A percentile compares a stretch with the other conserved stretches of the same genome.
phyloP scores from a whole-genome alignment of 75 land plant genomes.

The Cunninghamia lanceolata region DNA sequence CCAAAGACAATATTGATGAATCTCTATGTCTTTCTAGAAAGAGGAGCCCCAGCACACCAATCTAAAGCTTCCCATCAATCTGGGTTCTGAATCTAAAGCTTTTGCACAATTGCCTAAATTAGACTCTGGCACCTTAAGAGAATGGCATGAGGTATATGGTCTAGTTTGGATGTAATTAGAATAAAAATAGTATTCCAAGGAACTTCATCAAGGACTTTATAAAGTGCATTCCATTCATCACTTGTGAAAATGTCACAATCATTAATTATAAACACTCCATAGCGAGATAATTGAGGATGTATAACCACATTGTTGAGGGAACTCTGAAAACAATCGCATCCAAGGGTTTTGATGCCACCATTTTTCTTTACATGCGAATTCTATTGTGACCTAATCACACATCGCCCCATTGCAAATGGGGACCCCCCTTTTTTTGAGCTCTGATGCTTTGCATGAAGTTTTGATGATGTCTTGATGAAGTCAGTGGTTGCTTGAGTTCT shows the following conservation, averaged over 20 bases:
- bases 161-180: conserved; percentile 63
- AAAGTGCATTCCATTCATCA: conserved; percentile 78
- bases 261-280: conserved; percentile 74
- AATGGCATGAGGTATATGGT: conserved; percentile 71
- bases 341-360: conserved; percentile 45
- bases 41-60: too few relatives aligned
- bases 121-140: conserved; percentile 74
- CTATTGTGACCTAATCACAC: too few relatives aligned
- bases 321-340: conserved; percentile 48
- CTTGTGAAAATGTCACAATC: conserved; percentile 70
- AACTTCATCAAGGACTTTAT: conserved; percentile 71
- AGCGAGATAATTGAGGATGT: conserved; percentile 33
- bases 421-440: too few relatives aligned
- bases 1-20: too few relatives aligned
- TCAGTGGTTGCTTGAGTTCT: too few relatives aligned
- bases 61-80: too few relatives aligned
- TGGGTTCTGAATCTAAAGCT: too few relatives aligned
- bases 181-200: conserved; percentile 81
- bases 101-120: background rate
- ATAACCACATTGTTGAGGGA: conserved; percentile 33
- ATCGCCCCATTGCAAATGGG: too few relatives aligned
- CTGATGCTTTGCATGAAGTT: too few relatives aligned
- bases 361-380: conserved; percentile 66
- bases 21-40: too few relatives aligned
- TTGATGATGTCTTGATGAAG: too few relatives aligned